These are phyloP conservation scores for Xylaria sp. DNA, from an alignment of 2,329 filamentous ascomycete genomes.

Conservation along the genomic window DNA sequence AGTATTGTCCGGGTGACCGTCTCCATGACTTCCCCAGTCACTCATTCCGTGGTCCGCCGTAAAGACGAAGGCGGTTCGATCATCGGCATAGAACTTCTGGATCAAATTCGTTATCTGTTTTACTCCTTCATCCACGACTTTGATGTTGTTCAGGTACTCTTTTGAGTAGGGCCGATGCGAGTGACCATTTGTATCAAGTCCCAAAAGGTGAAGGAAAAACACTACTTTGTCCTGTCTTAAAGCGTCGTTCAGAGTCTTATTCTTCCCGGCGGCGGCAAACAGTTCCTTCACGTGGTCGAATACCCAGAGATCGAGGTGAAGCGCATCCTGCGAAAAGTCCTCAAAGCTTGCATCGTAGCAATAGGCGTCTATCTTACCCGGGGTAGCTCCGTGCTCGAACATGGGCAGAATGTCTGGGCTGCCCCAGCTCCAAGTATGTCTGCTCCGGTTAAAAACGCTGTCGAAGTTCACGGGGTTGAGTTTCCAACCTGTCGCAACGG, in stretches of 20 bases:
- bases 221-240: constrained; percentile 81
- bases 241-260: constrained; percentile 66
- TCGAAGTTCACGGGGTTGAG: constrained; percentile 97
- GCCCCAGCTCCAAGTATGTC: constrained; percentile 98
- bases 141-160: constrained; percentile 91
- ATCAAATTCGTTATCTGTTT: constrained; percentile 76
- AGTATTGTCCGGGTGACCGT: constrained; percentile 95
- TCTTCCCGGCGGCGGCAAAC: constrained; percentile 73
- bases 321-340: constrained; percentile 81
- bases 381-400: constrained; percentile 90
- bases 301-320: constrained; percentile 84
- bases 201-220: constrained; percentile 91
- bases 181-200: constrained; percentile 87
- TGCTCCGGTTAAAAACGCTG: constrained; percentile 94
- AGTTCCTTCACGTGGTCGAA: constrained; percentile 89
- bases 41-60: constrained; percentile 99
- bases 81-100: constrained; percentile 77
- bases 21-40: constrained; percentile 97
- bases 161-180: constrained; percentile 83
- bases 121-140: constrained; percentile 87
- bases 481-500: constrained; percentile 97
- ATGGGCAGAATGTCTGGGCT: constrained; percentile 96
- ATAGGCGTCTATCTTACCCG: constrained; percentile 80
- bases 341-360: constrained; percentile 80
- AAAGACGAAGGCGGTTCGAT: constrained; percentile 89